Base-by-base conservation (phyloP, 2,329 filamentous ascomycete genomes). In the Fusarium pininemorale region DNA sequence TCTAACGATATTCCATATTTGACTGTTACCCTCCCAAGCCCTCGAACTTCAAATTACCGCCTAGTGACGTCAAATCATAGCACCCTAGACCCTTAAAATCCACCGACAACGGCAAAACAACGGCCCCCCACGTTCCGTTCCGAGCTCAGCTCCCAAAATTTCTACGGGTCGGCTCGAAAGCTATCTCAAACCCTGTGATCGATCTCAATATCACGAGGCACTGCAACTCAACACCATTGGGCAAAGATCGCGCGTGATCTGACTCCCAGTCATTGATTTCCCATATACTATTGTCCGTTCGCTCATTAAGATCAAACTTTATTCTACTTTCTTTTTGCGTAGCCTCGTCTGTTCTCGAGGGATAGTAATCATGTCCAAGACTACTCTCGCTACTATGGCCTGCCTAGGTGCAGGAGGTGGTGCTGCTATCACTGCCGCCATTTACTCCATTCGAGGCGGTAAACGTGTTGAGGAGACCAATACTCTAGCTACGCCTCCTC, bases 401-500 rank as follows among this genome's bases (percentile, higher is more conserved):
- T 92, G 91, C 72, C 88, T 93, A 79, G 91, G 93, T 81, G 93
- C 93, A 76, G 92, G 92, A 81, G 91, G 92, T 60, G 93, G 93
- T 70, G 93, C 93, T 66, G 92, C 92, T 66, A 84, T 93, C 66
- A 95, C 93, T 65, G 87, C 93, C 37, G 86, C 92, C 70, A 89
- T 93, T 84, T 92, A 88, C 80, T 88, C 90, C 3, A 83, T 90
- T 69, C 87, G 89, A 76, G 84, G 85, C 65, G 84, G 87, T 65
- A 85, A 85, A 75, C 84, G 86, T 56, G 81, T 80, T 67, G 82
- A 85, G 55, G 78, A 79, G n/a, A 80, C 81, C 39, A 68, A 74
- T 35, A 51, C 62, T 12, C 78, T 84, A 54, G 74, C 80, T 38
- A 78, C 84, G 42, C 73, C 81, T 44, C 70, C 82, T 15, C 76